Conservation (phyloP, 306 rosid species). For the Quercus gilva region DNA sequence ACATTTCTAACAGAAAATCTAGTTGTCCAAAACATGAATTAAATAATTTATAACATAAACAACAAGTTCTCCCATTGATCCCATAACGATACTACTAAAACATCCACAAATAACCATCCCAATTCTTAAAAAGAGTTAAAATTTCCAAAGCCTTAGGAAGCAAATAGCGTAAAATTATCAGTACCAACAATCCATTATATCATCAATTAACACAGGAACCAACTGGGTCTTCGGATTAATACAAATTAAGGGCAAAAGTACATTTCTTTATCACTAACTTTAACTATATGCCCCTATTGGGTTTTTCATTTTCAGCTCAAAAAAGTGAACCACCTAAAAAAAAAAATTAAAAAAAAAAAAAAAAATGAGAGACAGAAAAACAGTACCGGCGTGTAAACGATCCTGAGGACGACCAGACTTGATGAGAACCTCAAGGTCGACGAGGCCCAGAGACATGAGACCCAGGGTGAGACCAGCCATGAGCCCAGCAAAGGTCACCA, state of each 20-base stretch:
- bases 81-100: neutral
- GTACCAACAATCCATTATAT: neutral
- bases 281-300: too few relatives aligned
- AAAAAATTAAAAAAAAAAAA: neutral
- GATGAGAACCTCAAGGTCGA: slow-evolving; percentile 96
- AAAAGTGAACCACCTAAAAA: neutral
- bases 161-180: neutral
- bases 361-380: neutral
- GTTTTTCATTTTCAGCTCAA: neutral
- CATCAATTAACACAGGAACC: neutral
- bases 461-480: slow-evolving; percentile 99
- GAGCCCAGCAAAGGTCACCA: slow-evolving; percentile 83
- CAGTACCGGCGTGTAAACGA: slow-evolving; percentile 69
- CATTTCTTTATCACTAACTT: neutral
- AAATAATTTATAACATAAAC: neutral
- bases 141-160: neutral
- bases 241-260: neutral
- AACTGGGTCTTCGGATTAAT: neutral
- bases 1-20: neutral
- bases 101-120: neutral
- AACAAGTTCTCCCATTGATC: neutral
- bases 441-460: slow-evolving; percentile 94
- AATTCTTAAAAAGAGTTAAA: neutral
- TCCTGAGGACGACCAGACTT: slow-evolving; percentile 96
- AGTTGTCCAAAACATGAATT: neutral